Evolutionary conservation across 176 grass and related monocot species (phyloP).

Genomic region (Saccharum spontaneum): DNA sequence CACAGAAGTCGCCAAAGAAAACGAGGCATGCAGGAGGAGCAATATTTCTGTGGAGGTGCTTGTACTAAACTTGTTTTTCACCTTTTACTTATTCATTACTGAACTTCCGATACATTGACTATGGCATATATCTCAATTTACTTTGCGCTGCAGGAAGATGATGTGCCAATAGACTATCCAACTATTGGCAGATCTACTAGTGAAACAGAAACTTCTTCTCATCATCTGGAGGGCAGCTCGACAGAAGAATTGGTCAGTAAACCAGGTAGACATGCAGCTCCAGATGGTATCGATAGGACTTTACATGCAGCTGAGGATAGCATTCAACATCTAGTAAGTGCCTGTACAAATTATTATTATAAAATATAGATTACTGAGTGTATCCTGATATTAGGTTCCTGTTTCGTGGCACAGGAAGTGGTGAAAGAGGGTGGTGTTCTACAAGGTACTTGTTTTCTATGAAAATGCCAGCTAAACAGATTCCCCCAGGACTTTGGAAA

Average conservation of each 20-base stretch:
- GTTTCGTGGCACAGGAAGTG: conserved; percentile 40
- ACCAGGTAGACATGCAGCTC: conserved; percentile 19
- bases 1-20: conserved; percentile 35
- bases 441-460: conserved; percentile 46
- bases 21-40: conserved; percentile 7
- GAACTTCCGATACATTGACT: conserved; percentile 29
- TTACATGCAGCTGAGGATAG: conserved; percentile 32
- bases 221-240: conserved; percentile 25
- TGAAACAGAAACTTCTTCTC: conserved; percentile 27
- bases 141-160: conserved; percentile 47
- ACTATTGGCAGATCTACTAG: conserved; percentile 7
- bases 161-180: conserved; percentile 23
- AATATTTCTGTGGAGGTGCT: conserved; percentile 29
- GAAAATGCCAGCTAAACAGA: conserved; percentile 9
- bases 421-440: conserved; percentile 19
- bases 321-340: conserved; percentile 43
- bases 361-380: conserved; percentile 25
- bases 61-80: conserved; percentile 29
- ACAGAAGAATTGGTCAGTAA: conserved; percentile 20
- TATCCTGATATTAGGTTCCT: conserved; percentile 29
- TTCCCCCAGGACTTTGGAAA: conserved; percentile 10
- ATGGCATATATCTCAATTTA: conserved; percentile 9
- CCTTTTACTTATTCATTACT: conserved; percentile 22
- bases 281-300: conserved; percentile 2
- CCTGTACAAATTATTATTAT: conserved; percentile 15